phyloP scores from a whole-genome alignment of 139 green algal genomes.

The Mesostigma viride region DNA sequence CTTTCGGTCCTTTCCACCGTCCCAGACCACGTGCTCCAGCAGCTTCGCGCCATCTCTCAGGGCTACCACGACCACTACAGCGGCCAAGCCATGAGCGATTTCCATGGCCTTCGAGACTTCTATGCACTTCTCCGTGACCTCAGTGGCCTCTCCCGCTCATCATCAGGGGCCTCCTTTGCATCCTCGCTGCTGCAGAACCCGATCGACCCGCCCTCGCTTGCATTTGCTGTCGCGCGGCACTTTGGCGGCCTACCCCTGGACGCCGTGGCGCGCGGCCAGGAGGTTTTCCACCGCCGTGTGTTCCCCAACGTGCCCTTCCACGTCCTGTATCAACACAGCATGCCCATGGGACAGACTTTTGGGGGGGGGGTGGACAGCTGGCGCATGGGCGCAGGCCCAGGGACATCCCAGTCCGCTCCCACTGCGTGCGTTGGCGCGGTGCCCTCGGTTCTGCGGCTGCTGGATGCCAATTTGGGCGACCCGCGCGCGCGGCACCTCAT shows the following conservation, averaged over 20 bases:
- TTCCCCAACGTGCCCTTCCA: no score
- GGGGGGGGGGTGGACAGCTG: neutral
- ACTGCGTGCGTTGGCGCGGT: no score
- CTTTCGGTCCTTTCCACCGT: neutral
- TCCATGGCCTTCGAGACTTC: slow-evolving; percentile 27
- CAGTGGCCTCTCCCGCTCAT: no score
- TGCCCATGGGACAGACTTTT: no score
- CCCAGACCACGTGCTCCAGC: neutral
- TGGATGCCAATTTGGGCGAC: slow-evolving; percentile 12
- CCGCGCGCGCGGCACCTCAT: slow-evolving; percentile 16
- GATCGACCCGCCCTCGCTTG: neutral
- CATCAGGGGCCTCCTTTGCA: no score
- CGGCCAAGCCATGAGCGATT: slow-evolving; percentile 3
- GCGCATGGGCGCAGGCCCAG: neutral
- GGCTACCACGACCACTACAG: neutral
- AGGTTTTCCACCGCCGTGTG: no score
- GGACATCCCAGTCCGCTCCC: no score
- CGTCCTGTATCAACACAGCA: no score
- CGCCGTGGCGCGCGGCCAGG: no score
- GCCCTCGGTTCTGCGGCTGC: slow-evolving; percentile 9
- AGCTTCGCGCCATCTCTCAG: neutral
- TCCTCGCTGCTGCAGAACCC: neutral
- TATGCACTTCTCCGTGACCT: no score
- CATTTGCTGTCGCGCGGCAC: slow-evolving; percentile 9
- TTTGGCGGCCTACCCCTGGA: slow-evolving; percentile 15